These are phyloP conservation scores for Coemansia sp. DNA, from an alignment of 192 early-diverging fungal species.

Conservation along the genomic window DNA sequence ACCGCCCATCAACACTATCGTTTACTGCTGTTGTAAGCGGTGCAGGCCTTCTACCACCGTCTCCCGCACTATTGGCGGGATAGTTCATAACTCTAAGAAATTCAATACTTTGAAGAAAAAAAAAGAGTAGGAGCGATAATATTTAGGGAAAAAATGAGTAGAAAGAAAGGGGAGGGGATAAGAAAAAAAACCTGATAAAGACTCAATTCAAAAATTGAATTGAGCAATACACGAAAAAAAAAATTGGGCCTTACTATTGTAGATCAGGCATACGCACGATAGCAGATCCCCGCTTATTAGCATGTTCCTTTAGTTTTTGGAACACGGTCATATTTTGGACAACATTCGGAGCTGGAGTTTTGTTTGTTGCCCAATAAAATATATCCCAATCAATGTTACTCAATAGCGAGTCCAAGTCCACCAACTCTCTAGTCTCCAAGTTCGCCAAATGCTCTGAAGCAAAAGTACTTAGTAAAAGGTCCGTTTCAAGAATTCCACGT, in stretches of 20 bases:
- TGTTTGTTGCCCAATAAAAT: slow-evolving; percentile 84
- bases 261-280: slow-evolving; percentile 85
- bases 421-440: slow-evolving; percentile 60
- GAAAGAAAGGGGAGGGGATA: too few species aligned
- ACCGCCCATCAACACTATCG: slow-evolving; percentile 8
- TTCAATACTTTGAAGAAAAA: neutral
- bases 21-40: neutral
- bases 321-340: slow-evolving; percentile 57
- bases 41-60: neutral
- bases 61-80: neutral
- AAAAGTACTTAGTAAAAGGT: slow-evolving; percentile 88
- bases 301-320: slow-evolving; percentile 69
- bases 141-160: too few species aligned
- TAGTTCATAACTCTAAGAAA: neutral
- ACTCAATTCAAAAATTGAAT: neutral
- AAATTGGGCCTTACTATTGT: neutral
- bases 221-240: neutral
- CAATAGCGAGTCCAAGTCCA: slow-evolving; percentile 78
- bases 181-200: too few species aligned
- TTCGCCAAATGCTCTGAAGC: slow-evolving; percentile 61
- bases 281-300: slow-evolving; percentile 70
- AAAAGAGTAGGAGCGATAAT: too few species aligned
- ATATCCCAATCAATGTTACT: slow-evolving; percentile 96
- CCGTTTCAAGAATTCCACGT: slow-evolving; percentile 91
- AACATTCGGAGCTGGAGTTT: slow-evolving; percentile 61